Evolutionary conservation across 1,284 basidiomycete species (phyloP), one percentile per base, ranked within the genome.

Genomic region (Abortiporus biennis): DNA sequence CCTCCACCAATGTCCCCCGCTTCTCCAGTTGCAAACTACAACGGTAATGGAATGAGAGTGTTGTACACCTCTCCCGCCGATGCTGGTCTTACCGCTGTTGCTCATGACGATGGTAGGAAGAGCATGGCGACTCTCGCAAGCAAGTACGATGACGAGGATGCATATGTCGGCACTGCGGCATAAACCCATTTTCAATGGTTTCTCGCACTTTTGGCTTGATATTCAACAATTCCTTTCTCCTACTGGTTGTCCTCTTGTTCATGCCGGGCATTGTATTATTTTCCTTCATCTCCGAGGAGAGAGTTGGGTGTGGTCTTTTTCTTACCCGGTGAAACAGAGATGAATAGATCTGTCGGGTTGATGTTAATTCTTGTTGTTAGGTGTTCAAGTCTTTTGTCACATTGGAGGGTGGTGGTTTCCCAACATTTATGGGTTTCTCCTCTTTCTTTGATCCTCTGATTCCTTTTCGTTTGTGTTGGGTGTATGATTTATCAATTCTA

Each of bases 41-140:
- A 59, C 45, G 56, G 57, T 13, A 51, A 50, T 38, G 58, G 61
- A 27, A 64, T 64, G 59, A 62, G 64, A 34, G 58, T 55, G 1
- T 52, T 67, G 11, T 68, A 66, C 48, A 47, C 51, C 6, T n/a
- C 55, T 12, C 32, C 39, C 27, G 40, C 49, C 6, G 36, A 46
- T 9, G 25, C 50, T 2, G 19, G 29, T n/a, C 16, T n/a, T 43
- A 23, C 43, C 32, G 15, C n/a, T 39, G 6, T 38, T 44, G 30
- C 32, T 42, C 31, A 34, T 31, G 38, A 34, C n/a, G 52, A 42
- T 11, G 55, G 55, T 37, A 47, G 59, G 47, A 58, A 61, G 57
- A 67, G 64, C 50, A 51, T 61, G 41, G 59, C 61, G 2, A 58
- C 56, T 8, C 54, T 53, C 30, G 51, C 53, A 31, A 59, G 58